Conservation (phyloP, 1,284 basidiomycete species). For the Ganoderma meredithae region DNA sequence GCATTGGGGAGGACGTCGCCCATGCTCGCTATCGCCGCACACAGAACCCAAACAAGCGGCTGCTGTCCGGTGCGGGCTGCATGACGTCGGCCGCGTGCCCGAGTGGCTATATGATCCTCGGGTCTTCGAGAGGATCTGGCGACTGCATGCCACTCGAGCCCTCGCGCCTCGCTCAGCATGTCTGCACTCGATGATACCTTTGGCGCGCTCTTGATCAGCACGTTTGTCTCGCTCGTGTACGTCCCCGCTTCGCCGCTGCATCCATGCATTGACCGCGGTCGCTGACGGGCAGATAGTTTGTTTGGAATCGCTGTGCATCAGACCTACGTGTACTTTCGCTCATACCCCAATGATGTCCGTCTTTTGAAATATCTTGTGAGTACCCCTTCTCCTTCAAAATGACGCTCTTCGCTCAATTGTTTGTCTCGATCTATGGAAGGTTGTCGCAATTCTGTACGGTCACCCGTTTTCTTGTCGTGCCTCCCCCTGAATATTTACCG, state of each 20-base stretch:
- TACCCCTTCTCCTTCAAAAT: background rate
- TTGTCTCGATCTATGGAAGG: background rate
- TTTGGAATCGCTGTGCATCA: background rate
- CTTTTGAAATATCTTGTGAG: background rate
- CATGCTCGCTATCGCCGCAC: background rate
- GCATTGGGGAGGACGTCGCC: background rate
- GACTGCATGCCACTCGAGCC: background rate
- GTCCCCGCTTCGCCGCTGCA: background rate
- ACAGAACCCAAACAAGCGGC: background rate
- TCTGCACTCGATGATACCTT: background rate
- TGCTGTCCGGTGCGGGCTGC: background rate
- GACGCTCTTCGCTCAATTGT: background rate
- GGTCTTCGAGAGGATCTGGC: background rate
- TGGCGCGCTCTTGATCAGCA: slow-evolving; percentile 9
- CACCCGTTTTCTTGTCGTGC: background rate
- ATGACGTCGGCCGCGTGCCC: background rate
- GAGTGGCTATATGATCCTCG: slow-evolving; percentile 4
- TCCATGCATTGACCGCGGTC: background rate
- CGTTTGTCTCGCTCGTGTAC: slow-evolving; percentile 5
- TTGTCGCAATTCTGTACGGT: slow-evolving; percentile 1
- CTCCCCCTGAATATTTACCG: background rate
- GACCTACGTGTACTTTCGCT: slow-evolving; percentile 3
- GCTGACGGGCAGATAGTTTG: background rate
- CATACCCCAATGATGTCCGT: slow-evolving; percentile 1
- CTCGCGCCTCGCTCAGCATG: slow-evolving; percentile 6